Evolutionary conservation across 23 red algal species (phyloP), one percentile per base, ranked within the genome.

Genomic region (Gracilaria caudata): DNA sequence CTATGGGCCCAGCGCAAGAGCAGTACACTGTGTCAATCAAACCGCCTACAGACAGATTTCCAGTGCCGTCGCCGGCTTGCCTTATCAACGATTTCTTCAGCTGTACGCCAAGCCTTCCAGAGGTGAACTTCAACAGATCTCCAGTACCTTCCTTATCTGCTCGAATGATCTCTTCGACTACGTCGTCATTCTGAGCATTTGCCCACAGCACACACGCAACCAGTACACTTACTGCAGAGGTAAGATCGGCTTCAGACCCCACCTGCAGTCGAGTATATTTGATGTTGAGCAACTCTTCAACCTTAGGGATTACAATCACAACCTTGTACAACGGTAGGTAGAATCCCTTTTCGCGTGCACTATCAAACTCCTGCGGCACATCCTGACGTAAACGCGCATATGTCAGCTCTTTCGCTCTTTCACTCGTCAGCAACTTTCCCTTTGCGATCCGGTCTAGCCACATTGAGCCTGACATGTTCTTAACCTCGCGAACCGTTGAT

Each of bases 211-310:
- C 57, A 61, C 57, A 61, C 16, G 57, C 57, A 61, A 61, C 57
- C 26, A 61, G 57, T 9, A 61, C 57, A 61, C 57, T 61, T 61
- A 61, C 57, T 29, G 57, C 57, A 61, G 57, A 61, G 4, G 57
- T 61, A 4, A 61, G 57, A 61, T 61, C 57, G 7, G 57, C 57
- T 61, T 61, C 57, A 61, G 57, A 4, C 57, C 57, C 57, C 57
- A 61, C 57, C 26, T 61, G 57, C 57, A 61, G 16, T 61, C 57
- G 57, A 6, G 57, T 61, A 29, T 61, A 61, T 61, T 29, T 61
- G 57, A 61, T 61, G 57, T 61, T 61, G 57, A 61, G 57, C 57
- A 61, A 61, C 57, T 61, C 57, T 29, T 61, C 57, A 61, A 61
- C 7, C 57, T 61, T 61, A 25, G 57, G 57, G 3, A 61, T 16